Percentiles rank a stretch among this genome's conserved stretches.
Conservation (phyloP, 805 yeast genomes). For the Phaffomyces opuntiae region DNA sequence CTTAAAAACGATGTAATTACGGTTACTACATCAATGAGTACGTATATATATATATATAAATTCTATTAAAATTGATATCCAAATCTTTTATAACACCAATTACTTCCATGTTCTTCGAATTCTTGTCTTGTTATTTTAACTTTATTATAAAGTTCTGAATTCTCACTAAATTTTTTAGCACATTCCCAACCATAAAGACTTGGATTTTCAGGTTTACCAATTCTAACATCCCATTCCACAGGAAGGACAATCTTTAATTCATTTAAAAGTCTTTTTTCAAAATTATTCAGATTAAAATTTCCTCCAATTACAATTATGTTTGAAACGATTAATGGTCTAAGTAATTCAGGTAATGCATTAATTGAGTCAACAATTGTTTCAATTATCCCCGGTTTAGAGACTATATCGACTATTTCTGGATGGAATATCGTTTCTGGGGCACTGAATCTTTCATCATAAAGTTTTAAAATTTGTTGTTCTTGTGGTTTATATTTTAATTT, state of each 20-base stretch:
- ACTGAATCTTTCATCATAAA: constrained; percentile 81
- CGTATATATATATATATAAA: too few relatives aligned
- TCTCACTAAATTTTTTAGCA: constrained; percentile 33
- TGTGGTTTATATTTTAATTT: constrained; percentile 27
- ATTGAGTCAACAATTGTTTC: constrained; percentile 65
- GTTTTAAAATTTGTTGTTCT: constrained; percentile 57
- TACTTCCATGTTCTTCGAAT: constrained; percentile 74
- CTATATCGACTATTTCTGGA: constrained; percentile 74
- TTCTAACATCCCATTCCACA: constrained; percentile 58
- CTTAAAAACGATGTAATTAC: too few relatives aligned
- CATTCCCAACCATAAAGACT: constrained; percentile 52
- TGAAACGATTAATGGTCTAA: constrained; percentile 68
- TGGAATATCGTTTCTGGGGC: constrained; percentile 83
- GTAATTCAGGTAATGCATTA: constrained; percentile 61
- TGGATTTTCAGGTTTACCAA: constrained; percentile 32
- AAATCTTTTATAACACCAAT: constrained; percentile 36
- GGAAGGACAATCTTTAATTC: constrained; percentile 68
- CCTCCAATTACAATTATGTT: constrained; percentile 86
- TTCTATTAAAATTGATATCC: constrained; percentile 27
- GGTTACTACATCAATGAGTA: too few relatives aligned
- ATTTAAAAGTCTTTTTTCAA: constrained; percentile 48
- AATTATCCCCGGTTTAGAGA: constrained; percentile 69
- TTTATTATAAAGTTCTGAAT: constrained; percentile 30
- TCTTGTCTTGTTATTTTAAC: constrained; percentile 69
- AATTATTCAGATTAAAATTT: constrained; percentile 61